Conservation (phyloP, 345 rosid genomes). For the Bruguiera parviflora region DNA sequence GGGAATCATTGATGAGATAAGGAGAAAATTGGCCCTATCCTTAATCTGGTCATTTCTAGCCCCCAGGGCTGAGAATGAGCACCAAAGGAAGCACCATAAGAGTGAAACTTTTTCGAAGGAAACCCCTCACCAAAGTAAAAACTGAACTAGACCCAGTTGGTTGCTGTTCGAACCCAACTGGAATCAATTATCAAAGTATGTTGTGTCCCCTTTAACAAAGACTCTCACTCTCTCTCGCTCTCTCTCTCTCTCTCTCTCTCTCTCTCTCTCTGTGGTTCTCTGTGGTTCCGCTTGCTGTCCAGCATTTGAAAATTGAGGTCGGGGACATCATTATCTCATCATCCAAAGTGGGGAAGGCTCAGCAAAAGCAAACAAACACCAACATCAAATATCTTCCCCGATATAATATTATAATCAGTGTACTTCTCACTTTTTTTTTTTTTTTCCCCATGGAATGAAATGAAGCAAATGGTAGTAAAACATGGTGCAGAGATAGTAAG, state of each 20-base stretch:
- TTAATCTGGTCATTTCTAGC: slow-evolving; percentile 23
- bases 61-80: slow-evolving; percentile 29
- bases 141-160: slow-evolving; percentile 38
- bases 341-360: slow-evolving; percentile 50
- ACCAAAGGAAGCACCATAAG: slow-evolving; percentile 30
- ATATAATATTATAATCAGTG: slow-evolving; percentile 10
- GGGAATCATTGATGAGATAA: slow-evolving; percentile 53
- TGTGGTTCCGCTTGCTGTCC: slow-evolving; percentile 21
- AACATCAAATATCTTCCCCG: slow-evolving; percentile 17
- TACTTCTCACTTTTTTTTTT: not conserved
- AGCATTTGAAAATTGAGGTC: slow-evolving; percentile 39
- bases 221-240: slow-evolving; percentile 21
- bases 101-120: slow-evolving; percentile 30
- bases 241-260: slow-evolving; percentile 18
- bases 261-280: slow-evolving; percentile 22
- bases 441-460: not conserved
- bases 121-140: slow-evolving; percentile 24
- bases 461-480: slow-evolving; percentile 4
- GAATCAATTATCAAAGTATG: slow-evolving; percentile 51
- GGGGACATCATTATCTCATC: slow-evolving; percentile 77
- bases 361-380: slow-evolving; percentile 44
- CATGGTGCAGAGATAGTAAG: not conserved
- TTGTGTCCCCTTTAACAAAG: not conserved
- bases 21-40: slow-evolving; percentile 35
- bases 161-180: slow-evolving; percentile 44